These are phyloP conservation scores for Geosmithia morbida DNA, from an alignment of 2,329 filamentous ascomycete genomes.

Conservation along the genomic window DNA sequence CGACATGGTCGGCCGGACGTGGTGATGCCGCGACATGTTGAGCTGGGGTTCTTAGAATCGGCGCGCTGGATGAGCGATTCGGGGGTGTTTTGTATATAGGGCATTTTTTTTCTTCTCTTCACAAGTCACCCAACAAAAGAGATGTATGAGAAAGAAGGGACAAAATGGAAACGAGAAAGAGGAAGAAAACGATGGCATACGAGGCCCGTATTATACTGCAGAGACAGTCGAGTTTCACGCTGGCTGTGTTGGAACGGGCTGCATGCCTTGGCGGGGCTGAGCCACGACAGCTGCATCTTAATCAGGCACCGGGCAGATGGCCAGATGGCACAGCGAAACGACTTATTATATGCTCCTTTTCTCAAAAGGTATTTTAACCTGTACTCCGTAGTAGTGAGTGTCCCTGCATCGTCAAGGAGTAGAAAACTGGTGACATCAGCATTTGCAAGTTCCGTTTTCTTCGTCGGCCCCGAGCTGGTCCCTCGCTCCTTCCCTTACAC, in stretches of 20 bases:
- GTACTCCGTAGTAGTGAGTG: too few relatives aligned
- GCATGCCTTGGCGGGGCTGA: not conserved
- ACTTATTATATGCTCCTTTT: too few relatives aligned
- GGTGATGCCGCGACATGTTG: conserved; percentile 82
- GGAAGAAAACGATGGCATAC: not conserved
- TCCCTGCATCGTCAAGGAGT: too few relatives aligned
- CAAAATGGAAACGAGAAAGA: not conserved
- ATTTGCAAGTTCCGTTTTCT: too few relatives aligned
- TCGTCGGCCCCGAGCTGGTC: too few relatives aligned
- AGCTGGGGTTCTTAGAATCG: conserved; percentile 72
- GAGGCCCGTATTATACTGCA: not conserved
- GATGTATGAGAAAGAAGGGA: not conserved
- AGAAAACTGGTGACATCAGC: too few relatives aligned
- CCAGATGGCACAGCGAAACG: not conserved
- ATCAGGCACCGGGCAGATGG: not conserved
- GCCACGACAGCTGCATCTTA: not conserved
- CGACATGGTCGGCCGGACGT: conserved; percentile 72
- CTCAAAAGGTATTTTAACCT: too few relatives aligned
- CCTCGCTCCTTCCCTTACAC: too few relatives aligned
- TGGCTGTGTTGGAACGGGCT: not conserved
- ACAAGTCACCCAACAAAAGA: not conserved
- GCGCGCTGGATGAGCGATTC: conserved; percentile 65
- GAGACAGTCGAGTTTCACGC: not conserved
- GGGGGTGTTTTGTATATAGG: conserved; percentile 46
- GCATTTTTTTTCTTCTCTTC: conserved; percentile 14